phyloP scores from a whole-genome alignment of 805 yeast genomes.

The Metschnikowia vanudenii region DNA sequence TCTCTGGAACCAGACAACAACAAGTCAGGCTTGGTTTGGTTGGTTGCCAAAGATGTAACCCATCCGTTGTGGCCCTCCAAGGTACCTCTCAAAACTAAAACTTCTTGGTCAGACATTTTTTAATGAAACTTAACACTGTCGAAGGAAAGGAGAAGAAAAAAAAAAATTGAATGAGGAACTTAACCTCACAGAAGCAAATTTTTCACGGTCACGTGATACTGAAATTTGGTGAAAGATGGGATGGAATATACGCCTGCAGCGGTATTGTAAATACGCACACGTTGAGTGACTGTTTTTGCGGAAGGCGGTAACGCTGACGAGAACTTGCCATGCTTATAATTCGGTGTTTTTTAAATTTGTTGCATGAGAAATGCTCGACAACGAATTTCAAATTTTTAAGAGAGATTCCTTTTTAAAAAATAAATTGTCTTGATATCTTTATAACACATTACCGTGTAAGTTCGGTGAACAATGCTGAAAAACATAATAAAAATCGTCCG shows the following conservation, averaged over 20 bases:
- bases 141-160: conserved; percentile 6
- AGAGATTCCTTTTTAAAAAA: too few species aligned
- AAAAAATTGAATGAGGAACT: conserved; percentile 7
- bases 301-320: conserved; percentile 4
- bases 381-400: too few species aligned
- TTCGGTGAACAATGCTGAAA: too few species aligned
- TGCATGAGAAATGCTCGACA: too few species aligned
- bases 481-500: too few species aligned
- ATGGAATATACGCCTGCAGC: conserved; percentile 27
- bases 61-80: conserved; percentile 84
- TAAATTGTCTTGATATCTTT: too few species aligned
- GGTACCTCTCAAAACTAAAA: conserved; percentile 99
- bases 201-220: conserved; percentile 20
- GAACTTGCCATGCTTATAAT: too few species aligned
- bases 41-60: conserved; percentile 98
- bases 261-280: conserved; percentile 41
- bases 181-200: conserved; percentile 8
- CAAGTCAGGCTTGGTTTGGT: conserved; percentile 96
- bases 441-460: too few species aligned
- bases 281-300: conserved; percentile 41
- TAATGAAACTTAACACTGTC: conserved; percentile 9
- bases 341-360: too few species aligned
- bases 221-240: conserved; percentile 6
- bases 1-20: conserved; percentile 98
- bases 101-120: conserved; percentile 84